phyloP scores from a whole-genome alignment of 306 rosid genomes.

The Cyamopsis tetragonoloba region DNA sequence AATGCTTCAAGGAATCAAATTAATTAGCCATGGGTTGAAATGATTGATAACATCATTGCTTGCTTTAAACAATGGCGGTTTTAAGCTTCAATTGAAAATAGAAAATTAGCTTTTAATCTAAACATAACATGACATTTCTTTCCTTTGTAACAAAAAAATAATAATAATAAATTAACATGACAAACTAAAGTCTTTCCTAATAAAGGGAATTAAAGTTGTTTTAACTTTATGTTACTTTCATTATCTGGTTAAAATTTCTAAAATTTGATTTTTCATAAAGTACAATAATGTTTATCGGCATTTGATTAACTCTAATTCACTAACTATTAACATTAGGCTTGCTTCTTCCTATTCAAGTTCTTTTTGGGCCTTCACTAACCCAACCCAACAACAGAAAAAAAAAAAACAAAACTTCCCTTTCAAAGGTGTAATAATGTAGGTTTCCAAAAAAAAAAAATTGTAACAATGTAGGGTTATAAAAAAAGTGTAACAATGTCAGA shows the following conservation, averaged over 20 bases:
- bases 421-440: background rate
- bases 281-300: background rate
- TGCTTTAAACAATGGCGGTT: background rate
- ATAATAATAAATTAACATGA: no score
- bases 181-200: background rate
- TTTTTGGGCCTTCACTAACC: background rate
- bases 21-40: background rate
- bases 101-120: constrained; percentile 4
- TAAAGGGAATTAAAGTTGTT: background rate
- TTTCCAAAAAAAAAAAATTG: no score
- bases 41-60: constrained; percentile 23
- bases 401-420: background rate
- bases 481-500: no score
- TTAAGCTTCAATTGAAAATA: constrained; percentile 1
- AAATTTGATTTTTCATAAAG: background rate
- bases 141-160: no score
- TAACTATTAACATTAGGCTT: background rate
- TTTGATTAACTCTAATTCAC: background rate
- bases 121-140: no score
- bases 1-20: constrained; percentile 14
- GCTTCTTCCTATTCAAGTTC: background rate
- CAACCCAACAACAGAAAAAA: background rate
- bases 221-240: background rate
- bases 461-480: no score
- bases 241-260: background rate